A percentile compares a stretch with the other conserved stretches of the same genome.
phyloP scores from a whole-genome alignment of 1,284 basidiomycete genomes.

The Sanghuangporus weigelae region DNA sequence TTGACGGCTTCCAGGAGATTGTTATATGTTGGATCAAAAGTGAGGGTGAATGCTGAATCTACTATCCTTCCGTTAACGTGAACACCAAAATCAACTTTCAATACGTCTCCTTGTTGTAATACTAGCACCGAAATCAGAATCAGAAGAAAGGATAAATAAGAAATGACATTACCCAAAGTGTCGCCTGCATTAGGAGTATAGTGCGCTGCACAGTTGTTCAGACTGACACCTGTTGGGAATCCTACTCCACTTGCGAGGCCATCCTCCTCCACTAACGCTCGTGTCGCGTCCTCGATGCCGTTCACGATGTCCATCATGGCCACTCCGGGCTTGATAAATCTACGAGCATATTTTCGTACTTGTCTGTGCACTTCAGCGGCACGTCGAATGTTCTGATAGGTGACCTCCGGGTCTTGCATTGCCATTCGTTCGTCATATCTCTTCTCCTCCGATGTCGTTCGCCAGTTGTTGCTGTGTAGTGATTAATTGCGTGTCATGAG shows the following conservation, averaged over 20 bases:
- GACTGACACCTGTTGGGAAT: constrained; percentile 94
- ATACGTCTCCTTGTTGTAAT: constrained; percentile 77
- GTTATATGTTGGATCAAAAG: constrained; percentile 87
- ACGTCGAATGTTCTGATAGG: constrained; percentile 85
- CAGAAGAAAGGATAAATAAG: constrained; percentile 18
- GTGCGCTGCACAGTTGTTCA: constrained; percentile 96
- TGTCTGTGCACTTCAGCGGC: constrained; percentile 96
- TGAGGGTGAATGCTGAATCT: constrained; percentile 95
- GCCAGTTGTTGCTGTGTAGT: constrained; percentile 63
- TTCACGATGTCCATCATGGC: constrained; percentile 93
- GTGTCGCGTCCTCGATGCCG: constrained; percentile 87
- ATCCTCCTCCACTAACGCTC: constrained; percentile 88
- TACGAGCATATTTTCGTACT: constrained; percentile 80
- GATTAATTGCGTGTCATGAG: constrained; percentile 11
- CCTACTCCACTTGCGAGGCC: constrained; percentile 86
- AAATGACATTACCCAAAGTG: constrained; percentile 52
- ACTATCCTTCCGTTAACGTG: constrained; percentile 93
- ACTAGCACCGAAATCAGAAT: constrained; percentile 41
- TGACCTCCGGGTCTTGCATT: constrained; percentile 75
- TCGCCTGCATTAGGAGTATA: constrained; percentile 97
- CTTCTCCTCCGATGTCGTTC: constrained; percentile 89
- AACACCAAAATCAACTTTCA: constrained; percentile 98
- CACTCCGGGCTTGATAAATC: constrained; percentile 90
- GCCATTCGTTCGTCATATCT: constrained; percentile 76
- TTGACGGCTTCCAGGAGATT: constrained; percentile 87